Evolutionary conservation across 2,329 filamentous ascomycete species (phyloP), one percentile per base, ranked within the genome.

Genomic region (Fusarium sp.): DNA sequence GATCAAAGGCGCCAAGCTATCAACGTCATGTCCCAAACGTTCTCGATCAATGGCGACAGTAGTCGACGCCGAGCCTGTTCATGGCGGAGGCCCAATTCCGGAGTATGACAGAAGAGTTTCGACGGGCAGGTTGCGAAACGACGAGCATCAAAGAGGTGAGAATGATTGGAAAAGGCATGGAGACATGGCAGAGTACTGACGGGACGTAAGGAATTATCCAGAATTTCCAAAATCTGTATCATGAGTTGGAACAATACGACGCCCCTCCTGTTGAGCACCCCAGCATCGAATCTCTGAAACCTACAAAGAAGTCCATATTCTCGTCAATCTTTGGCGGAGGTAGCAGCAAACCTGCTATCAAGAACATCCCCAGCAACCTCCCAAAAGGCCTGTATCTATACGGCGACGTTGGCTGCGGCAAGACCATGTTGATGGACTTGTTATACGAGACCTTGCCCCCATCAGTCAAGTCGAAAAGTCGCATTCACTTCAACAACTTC

Each of bases 381-480:
- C 96, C 96, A 0, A 91, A 93, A 69, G 96, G 96, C 1, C 81
- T 99, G 30, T 99, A 99, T 79, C 91, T 99, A 78, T 97, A 92
- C 74, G 96, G 96, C 59, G 96, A 99, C 77, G 96, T 99, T 3
- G 96, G 96, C 39, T 96, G 93, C 73, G 96, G 96, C 65, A 99
- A 99, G 85, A 99, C 96, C 4, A 99, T 99, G 96, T 84, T 99
- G 76, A 99, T 99, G 96, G 95, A 99, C 77, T 83, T 99, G 48
- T 97, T 98, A 79, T 97, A 94, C 81, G 94, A 98, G 68, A 97
- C 95, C 0, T 83, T 98, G 21, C 96, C 96, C 1, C 77, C 83
- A 17, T 90, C 91, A 61, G 94, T 98, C 68, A 86, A 84, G 57
- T 88, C 89, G 30, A 97, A 97, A 82, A 96, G 91, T 45, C 87